These are phyloP conservation scores for Pulveroboletus sp. DNA, from an alignment of 768 basidiomycete species.

Conservation along the genomic window DNA sequence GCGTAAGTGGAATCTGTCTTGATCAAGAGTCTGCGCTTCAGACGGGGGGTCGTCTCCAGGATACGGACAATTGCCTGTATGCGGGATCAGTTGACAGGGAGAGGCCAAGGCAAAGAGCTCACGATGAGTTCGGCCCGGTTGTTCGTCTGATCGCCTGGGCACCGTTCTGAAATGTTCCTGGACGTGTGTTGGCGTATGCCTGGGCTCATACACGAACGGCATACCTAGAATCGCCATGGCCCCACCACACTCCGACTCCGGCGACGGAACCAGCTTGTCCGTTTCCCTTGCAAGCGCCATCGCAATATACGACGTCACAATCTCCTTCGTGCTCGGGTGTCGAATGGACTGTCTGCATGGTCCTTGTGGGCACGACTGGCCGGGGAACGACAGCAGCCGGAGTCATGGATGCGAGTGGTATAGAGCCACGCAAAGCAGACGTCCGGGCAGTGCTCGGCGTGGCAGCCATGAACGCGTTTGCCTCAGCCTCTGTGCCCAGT, in stretches of 20 bases:
- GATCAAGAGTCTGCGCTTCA: constrained; percentile 57
- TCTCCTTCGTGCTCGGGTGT: constrained; percentile 25
- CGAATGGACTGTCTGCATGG: background rate
- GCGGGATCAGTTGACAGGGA: background rate
- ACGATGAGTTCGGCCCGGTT: constrained; percentile 88
- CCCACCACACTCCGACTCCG: constrained; percentile 92
- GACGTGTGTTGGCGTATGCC: background rate
- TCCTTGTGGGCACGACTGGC: background rate
- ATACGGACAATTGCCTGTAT: constrained; percentile 82
- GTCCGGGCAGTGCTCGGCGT: constrained; percentile 22
- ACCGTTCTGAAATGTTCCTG: constrained; percentile 80
- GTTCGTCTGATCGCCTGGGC: constrained; percentile 81
- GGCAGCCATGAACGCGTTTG: constrained; percentile 48
- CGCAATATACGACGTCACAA: constrained; percentile 66
- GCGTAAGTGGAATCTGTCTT: constrained; percentile 85
- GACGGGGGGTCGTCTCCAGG: constrained; percentile 64
- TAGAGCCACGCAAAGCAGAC: constrained; percentile 1
- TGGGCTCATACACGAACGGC: background rate
- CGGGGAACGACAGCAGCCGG: background rate
- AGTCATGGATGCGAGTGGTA: constrained; percentile 30
- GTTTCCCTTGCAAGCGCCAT: constrained; percentile 86
- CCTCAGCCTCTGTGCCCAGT: constrained; percentile 52
- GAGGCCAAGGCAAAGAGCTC: constrained; percentile 22
- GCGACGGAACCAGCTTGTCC: constrained; percentile 63
- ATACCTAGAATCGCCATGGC: constrained; percentile 54